Base-by-base conservation (phyloP, 805 yeast species). In the Scheffersomyces coipomensis region DNA sequence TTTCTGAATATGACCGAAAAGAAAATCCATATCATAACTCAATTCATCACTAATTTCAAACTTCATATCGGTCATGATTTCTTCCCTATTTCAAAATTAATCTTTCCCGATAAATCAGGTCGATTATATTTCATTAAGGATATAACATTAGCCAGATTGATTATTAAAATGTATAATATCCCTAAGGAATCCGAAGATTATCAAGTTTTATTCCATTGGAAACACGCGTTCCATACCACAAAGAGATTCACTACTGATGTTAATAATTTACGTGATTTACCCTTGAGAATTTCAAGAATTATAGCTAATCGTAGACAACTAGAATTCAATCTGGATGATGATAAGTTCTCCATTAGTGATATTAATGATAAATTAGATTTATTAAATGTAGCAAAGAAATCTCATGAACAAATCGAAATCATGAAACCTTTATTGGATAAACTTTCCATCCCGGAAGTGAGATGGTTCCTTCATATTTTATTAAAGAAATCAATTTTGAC, bases 381-480 rank as follows among this genome's bases (percentile, higher is more conserved):
- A 12, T 47, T 69, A 38, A 43, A 51, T 10, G 29, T 5, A 5
- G 51, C 53, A 6, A 47, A 58, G 12, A 53, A 52, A 35, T 36
- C 66, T 31, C 58, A 43, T 1, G 65, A 68, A 2, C 79, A 78
- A 46, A 50, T 64, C 2, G 64, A 52, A 1, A 52, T 81, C 0
- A 55, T 89, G 21, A 62, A 54, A 18, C 68, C 74, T n/a, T 65
- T 84, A 37, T 55, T 83, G 34, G 69, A 71, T 7, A 62, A 64
- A 15, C 71, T 86, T 77, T 68, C 76, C 22, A 74, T 79, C 11
- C 64, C 73, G 2, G 95, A 89, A 53, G 55, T 87, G 35, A 67
- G 78, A 40, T 88, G 85, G 76, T 65, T 88, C 29, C 70, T 88
- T 42, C 78, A 81, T 40, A 82, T 85, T 9, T 56, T 90, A 3